These are phyloP conservation scores for Rugonectria rugulosa DNA, from an alignment of 2,329 filamentous ascomycete genomes.

Conservation along the genomic window DNA sequence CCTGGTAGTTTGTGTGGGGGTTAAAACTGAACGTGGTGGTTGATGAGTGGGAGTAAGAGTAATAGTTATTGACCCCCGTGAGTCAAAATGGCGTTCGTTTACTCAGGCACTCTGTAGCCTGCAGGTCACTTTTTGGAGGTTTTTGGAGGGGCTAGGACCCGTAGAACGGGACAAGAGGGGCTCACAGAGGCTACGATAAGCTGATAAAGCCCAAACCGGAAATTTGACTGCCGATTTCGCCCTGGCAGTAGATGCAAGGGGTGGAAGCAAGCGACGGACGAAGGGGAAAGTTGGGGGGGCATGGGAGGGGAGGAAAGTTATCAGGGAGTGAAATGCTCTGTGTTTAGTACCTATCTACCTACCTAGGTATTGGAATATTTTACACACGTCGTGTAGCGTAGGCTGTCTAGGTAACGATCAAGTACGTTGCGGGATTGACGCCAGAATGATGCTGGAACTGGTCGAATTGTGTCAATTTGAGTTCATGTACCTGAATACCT, in stretches of 20 bases:
- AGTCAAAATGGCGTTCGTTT: constrained; percentile 26
- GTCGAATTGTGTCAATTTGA: too few species aligned
- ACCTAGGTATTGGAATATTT: too few species aligned
- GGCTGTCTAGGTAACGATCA: too few species aligned
- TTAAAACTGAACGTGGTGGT: constrained; percentile 1
- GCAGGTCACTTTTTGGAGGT: constrained; percentile 1
- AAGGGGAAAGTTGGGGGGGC: background rate
- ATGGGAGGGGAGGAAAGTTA: too few species aligned
- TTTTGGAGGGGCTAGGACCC: constrained; percentile 13
- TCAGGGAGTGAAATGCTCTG: too few species aligned
- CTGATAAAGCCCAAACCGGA: constrained; percentile 33
- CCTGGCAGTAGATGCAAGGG: too few species aligned
- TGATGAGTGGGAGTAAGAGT: constrained; percentile 3
- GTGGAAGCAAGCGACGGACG: too few species aligned
- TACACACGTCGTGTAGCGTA: too few species aligned
- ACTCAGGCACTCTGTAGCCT: constrained; percentile 26
- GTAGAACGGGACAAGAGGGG: too few species aligned
- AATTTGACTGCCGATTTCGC: constrained; percentile 32
- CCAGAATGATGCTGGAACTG: constrained; percentile 5
- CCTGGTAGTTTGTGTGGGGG: constrained; percentile 12
- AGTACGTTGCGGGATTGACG: too few species aligned
- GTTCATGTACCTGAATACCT: too few species aligned
- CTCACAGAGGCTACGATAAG: constrained; percentile 34
- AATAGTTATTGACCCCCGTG: constrained; percentile 5
- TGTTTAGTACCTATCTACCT: too few species aligned